These are phyloP conservation scores for Lachnellula hyalina DNA, from an alignment of 2,329 filamentous ascomycete species.

Conservation along the genomic window DNA sequence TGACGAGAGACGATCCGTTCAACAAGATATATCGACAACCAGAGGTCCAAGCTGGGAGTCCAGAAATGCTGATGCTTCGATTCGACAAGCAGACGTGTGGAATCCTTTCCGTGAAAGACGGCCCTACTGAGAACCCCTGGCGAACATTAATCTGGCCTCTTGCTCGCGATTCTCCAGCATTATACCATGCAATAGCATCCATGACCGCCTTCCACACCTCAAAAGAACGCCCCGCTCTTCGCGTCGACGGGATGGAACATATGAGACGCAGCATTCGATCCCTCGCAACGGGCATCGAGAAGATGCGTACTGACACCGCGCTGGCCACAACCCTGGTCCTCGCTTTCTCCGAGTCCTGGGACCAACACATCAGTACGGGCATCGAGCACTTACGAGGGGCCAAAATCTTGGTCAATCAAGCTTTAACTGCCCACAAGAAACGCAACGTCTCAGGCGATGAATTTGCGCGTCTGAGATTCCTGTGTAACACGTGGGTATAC, in stretches of 20 bases:
- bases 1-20: conserved; percentile 17
- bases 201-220: conserved; percentile 65
- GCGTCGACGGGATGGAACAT: conserved; percentile 61
- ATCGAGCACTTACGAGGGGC: conserved; percentile 66
- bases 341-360: conserved; percentile 67
- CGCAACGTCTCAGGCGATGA: conserved; percentile 41
- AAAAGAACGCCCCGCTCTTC: conserved; percentile 49
- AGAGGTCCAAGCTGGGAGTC: conserved; percentile 44
- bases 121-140: conserved; percentile 66
- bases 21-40: conserved; percentile 40
- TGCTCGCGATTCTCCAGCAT: conserved; percentile 55
- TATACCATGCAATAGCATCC: conserved; percentile 63
- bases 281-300: conserved; percentile 53
- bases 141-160: conserved; percentile 65
- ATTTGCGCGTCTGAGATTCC: conserved; percentile 53
- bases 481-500: conserved; percentile 70
- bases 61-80: conserved; percentile 56
- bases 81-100: conserved; percentile 65
- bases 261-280: conserved; percentile 59
- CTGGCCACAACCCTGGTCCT: conserved; percentile 65
- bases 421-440: conserved; percentile 43
- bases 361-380: conserved; percentile 62
- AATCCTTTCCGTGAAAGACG: conserved; percentile 66
- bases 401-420: conserved; percentile 56
- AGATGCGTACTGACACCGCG: conserved; percentile 59